A percentile compares a stretch with the other conserved stretches of the same genome.
phyloP scores from a whole-genome alignment of 2,329 filamentous ascomycete genomes.

The Penicillium sp. region DNA sequence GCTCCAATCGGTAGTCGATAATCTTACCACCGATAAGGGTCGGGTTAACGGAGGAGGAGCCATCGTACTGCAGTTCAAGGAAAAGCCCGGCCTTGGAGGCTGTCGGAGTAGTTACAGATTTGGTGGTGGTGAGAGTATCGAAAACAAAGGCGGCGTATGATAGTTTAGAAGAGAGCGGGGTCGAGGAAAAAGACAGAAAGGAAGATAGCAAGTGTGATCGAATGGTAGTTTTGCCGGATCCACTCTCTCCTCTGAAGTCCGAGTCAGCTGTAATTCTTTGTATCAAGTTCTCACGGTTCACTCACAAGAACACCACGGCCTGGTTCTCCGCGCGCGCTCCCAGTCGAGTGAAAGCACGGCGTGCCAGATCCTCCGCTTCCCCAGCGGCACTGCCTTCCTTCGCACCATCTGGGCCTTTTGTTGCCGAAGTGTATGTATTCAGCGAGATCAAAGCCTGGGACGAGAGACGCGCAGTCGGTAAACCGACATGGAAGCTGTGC shows the following conservation, averaged over 20 bases:
- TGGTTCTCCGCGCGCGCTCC: conserved; percentile 91
- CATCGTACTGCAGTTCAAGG: conserved; percentile 96
- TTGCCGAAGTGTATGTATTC: conserved; percentile 90
- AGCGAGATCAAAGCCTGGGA: conserved; percentile 88
- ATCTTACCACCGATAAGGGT: conserved; percentile 91
- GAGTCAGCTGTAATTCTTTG: conserved; percentile 22
- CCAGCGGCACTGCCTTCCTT: conserved; percentile 91
- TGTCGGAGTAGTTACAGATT: conserved; percentile 90
- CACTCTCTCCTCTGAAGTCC: conserved; percentile 77
- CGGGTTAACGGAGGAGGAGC: conserved; percentile 76
- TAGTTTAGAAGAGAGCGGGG: conserved; percentile 87
- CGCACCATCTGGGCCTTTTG: conserved; percentile 83
- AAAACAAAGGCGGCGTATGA: conserved; percentile 94
- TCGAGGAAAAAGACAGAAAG: conserved; percentile 84
- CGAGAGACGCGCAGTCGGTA: conserved; percentile 83
- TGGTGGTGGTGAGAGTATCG: conserved; percentile 93
- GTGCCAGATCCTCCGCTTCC: conserved; percentile 87
- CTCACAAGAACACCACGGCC: conserved; percentile 87
- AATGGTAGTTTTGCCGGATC: conserved; percentile 92
- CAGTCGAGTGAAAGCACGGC: conserved; percentile 78
- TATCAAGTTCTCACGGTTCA: conserved; percentile 20
- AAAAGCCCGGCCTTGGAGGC: conserved; percentile 95
- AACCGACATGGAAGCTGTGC: conserved; percentile 79
- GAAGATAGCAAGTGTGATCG: conserved; percentile 84
- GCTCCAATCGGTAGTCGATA: conserved; percentile 86